phyloP scores from a whole-genome alignment of 768 basidiomycete genomes.

The Mycena alexandri region DNA sequence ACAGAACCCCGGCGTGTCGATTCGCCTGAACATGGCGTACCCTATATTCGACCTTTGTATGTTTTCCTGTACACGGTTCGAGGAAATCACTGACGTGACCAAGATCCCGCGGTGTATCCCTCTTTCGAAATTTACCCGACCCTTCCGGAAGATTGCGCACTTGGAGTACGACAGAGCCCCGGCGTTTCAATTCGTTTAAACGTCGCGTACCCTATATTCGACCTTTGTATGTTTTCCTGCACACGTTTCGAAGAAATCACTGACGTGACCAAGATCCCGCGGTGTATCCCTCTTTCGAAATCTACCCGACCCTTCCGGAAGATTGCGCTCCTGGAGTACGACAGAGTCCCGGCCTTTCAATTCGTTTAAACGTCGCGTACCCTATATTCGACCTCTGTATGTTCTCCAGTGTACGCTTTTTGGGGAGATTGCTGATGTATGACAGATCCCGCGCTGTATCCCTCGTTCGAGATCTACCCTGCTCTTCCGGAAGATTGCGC shows the following conservation, averaged over 20 bases:
- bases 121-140: slow-evolving; percentile 54
- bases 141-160: neutral
- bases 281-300: slow-evolving; percentile 41
- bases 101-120: slow-evolving; percentile 58
- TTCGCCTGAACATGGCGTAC: slow-evolving; percentile 37
- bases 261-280: slow-evolving; percentile 51
- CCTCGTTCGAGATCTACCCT: slow-evolving; percentile 44
- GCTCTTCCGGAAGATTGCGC: slow-evolving; percentile 10
- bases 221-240: neutral
- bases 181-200: neutral
- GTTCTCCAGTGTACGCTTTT: neutral
- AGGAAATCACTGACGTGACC: neutral
- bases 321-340: neutral
- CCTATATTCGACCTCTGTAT: neutral
- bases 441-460: slow-evolving; percentile 33
- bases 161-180: no score
- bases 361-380: neutral
- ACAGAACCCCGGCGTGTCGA: neutral
- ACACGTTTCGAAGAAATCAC: neutral
- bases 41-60: slow-evolving; percentile 55
- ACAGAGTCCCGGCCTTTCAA: neutral
- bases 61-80: slow-evolving; percentile 23
- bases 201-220: slow-evolving; percentile 2
- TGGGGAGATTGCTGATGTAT: neutral
- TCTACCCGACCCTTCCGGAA: slow-evolving; percentile 2